Evolutionary conservation across 345 rosid genomes (phyloP).

Genomic region (Eucalyptus regnans): DNA sequence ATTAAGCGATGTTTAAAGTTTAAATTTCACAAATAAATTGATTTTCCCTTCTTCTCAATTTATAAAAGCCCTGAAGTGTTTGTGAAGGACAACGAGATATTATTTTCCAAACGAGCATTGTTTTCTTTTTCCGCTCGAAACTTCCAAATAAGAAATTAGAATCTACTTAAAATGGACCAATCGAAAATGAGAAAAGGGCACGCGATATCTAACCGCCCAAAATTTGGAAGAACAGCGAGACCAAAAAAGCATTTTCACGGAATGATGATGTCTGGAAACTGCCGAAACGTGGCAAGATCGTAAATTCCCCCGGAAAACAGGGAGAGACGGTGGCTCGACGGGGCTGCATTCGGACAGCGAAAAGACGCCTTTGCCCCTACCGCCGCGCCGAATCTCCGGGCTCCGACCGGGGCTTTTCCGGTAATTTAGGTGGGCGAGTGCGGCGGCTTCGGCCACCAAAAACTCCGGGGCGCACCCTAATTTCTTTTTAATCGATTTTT

Average conservation of each 20-base stretch:
- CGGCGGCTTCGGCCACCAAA: background rate
- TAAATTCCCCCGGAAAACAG: background rate
- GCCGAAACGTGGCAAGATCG: background rate
- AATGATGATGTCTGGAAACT: background rate
- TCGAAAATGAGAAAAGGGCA: background rate
- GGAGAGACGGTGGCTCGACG: background rate
- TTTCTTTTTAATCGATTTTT: background rate
- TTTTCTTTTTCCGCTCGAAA: background rate
- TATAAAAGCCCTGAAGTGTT: background rate
- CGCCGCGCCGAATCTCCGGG: background rate
- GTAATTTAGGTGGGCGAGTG: background rate
- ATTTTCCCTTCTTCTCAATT: background rate
- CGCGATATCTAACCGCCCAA: background rate
- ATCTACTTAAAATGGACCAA: background rate
- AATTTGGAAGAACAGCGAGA: background rate
- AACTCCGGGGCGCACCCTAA: background rate
- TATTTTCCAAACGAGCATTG: background rate
- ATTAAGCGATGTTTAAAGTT: background rate
- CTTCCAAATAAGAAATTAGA: background rate
- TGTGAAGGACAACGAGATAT: background rate
- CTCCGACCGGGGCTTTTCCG: background rate
- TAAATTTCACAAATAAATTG: too few species aligned
- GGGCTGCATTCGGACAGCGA: fast-evolving
- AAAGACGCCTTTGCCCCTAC: background rate
- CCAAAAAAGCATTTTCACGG: background rate